These are phyloP conservation scores for Nitzschia palea DNA, from an alignment of 108 stramenopile species.

Conservation along the genomic window DNA sequence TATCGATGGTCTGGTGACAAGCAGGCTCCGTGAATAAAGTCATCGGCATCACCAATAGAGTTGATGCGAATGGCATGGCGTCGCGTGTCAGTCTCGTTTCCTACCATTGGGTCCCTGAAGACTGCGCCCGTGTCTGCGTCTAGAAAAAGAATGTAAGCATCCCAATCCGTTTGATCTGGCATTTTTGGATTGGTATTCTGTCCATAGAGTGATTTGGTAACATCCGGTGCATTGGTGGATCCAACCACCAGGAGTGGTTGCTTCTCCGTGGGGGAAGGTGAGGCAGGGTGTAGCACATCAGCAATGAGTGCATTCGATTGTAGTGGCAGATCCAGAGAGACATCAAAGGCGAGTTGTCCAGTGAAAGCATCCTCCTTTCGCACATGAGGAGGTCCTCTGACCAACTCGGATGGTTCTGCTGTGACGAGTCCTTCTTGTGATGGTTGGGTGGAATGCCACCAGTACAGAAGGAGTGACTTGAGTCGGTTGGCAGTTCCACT, in stretches of 20 bases:
- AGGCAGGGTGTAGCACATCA: background rate
- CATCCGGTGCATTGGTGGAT: constrained; percentile 10
- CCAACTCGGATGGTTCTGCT: too few relatives aligned
- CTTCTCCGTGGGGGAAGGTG: background rate
- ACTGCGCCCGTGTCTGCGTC: constrained; percentile 19
- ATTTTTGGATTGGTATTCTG: background rate
- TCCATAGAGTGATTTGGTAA: constrained; percentile 1
- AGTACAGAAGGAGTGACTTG: background rate
- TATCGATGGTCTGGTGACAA: background rate
- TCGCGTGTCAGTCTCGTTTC: background rate
- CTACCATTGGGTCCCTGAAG: background rate
- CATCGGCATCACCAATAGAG: background rate
- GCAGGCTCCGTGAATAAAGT: constrained; percentile 6
- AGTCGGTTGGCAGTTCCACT: background rate
- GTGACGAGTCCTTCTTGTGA: too few relatives aligned
- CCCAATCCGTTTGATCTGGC: constrained; percentile 14
- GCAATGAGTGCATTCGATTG: background rate
- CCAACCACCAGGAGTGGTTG: constrained; percentile 1
- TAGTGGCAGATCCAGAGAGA: background rate
- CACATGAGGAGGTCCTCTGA: background rate
- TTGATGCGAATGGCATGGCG: constrained; percentile 5
- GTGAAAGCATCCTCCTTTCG: background rate
- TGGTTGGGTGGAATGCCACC: background rate
- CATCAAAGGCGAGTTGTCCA: background rate
- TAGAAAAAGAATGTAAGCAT: constrained; percentile 48